Conservation (phyloP, 2,329 filamentous ascomycete genomes). For the Biscogniauxia mediterranea region DNA sequence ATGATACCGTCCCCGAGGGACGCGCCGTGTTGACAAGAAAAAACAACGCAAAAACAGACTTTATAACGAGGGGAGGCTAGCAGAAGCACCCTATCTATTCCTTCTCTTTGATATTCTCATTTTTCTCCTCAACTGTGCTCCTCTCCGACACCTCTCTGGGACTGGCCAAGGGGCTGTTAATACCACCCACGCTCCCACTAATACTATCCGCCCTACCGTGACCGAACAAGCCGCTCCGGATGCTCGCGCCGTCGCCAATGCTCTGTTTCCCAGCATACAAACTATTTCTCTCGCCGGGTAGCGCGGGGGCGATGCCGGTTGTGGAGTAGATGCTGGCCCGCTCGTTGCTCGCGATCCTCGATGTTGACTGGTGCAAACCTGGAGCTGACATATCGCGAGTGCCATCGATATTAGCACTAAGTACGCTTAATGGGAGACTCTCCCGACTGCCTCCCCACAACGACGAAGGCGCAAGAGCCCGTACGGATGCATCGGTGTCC, state of each 20-base stretch:
- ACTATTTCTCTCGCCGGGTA: slow-evolving; percentile 77
- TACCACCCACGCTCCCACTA: slow-evolving; percentile 67
- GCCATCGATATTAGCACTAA: slow-evolving; percentile 67
- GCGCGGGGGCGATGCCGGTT: slow-evolving; percentile 63
- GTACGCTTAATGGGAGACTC: slow-evolving; percentile 73
- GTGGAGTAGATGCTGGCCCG: slow-evolving; percentile 81
- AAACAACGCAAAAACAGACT: slow-evolving; percentile 1
- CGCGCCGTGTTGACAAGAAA: not conserved
- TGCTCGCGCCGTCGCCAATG: slow-evolving; percentile 67
- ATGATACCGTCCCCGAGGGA: not conserved
- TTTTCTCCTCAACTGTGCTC: slow-evolving; percentile 29
- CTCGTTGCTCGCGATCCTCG: slow-evolving; percentile 48
- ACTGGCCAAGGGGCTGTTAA: slow-evolving; percentile 62
- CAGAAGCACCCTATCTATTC: slow-evolving; percentile 6
- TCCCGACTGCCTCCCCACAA: slow-evolving; percentile 81
- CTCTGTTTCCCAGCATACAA: slow-evolving; percentile 64
- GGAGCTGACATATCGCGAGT: slow-evolving; percentile 42
- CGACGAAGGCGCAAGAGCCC: slow-evolving; percentile 78
- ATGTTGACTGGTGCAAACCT: slow-evolving; percentile 51
- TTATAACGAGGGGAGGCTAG: not conserved
- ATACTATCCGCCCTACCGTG: slow-evolving; percentile 82
- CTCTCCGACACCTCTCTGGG: slow-evolving; percentile 45
- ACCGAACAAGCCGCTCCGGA: slow-evolving; percentile 73
- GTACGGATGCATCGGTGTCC: slow-evolving; percentile 82
- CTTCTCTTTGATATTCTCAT: slow-evolving; percentile 23